A percentile compares a stretch with the other conserved stretches of the same genome.
Evolutionary conservation across 1,284 basidiomycete genomes (phyloP).

Genomic region (Meripilus lineatus): DNA sequence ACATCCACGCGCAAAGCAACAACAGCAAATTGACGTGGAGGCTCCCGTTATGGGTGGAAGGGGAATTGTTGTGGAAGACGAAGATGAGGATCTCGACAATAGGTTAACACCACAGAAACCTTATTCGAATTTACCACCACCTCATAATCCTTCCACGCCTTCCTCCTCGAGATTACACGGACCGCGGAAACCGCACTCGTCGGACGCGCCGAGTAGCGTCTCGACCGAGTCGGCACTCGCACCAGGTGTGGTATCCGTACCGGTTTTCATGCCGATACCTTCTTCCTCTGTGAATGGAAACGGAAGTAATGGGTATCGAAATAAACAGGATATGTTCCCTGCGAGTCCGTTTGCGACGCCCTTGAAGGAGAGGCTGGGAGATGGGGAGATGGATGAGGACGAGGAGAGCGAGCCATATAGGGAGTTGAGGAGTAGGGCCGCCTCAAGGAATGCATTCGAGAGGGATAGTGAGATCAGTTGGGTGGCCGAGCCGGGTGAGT

Average conservation of each 20-base stretch:
- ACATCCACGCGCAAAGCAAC: conserved; percentile 21
- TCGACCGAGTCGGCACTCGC: conserved; percentile 39
- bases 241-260: conserved; percentile 36
- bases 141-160: conserved; percentile 30
- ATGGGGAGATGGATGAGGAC: conserved; percentile 56
- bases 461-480: conserved; percentile 66
- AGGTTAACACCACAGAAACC: conserved; percentile 23
- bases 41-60: conserved; percentile 47
- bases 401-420: conserved; percentile 59
- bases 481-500: conserved; percentile 65
- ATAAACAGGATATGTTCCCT: conserved; percentile 49
- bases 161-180: conserved; percentile 21
- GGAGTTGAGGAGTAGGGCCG: conserved; percentile 32
- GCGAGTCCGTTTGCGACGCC: conserved; percentile 72
- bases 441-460: conserved; percentile 33
- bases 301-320: conserved; percentile 39
- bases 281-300: conserved; percentile 18
- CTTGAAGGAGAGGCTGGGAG: conserved; percentile 48
- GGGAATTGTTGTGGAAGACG: conserved; percentile 68
- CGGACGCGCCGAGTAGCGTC: conserved; percentile 44
- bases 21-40: conserved; percentile 29
- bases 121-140: conserved; percentile 21
- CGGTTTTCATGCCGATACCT: conserved; percentile 47
- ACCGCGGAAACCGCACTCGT: conserved; percentile 39
- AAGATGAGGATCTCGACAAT: conserved; percentile 48